These are phyloP conservation scores for Dendryphion nanum DNA, from an alignment of 2,329 filamentous ascomycete species.

Conservation along the genomic window DNA sequence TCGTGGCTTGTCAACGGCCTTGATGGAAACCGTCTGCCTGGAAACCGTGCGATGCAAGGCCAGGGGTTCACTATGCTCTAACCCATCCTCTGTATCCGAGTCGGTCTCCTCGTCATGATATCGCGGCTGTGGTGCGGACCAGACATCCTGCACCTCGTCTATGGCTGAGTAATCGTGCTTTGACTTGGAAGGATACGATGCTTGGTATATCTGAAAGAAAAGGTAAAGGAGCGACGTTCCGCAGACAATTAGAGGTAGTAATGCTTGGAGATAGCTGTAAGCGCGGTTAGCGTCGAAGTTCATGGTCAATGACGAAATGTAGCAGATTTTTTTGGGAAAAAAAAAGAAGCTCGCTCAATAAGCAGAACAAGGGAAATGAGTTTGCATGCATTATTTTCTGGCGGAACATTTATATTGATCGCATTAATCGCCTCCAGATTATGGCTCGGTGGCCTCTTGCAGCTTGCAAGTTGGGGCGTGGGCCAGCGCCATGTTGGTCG, in stretches of 20 bases:
- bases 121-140: constrained; percentile 31
- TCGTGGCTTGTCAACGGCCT: constrained; percentile 73
- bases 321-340: no score
- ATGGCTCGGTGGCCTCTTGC: no score
- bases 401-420: no score
- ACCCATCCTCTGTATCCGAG: constrained; percentile 57
- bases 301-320: no score
- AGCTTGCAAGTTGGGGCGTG: no score
- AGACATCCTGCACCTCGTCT: constrained; percentile 44
- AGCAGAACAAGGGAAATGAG: no score
- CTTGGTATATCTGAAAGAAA: constrained; percentile 55
- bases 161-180: constrained; percentile 59
- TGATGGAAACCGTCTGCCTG: constrained; percentile 50
- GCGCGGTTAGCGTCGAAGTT: no score
- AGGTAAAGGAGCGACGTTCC: constrained; percentile 69
- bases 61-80: constrained; percentile 55
- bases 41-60: constrained; percentile 56
- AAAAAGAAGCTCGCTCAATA: no score
- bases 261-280: constrained; percentile 71
- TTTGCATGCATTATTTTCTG: no score
- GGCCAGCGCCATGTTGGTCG: no score
- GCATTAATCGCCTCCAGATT: no score
- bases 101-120: constrained; percentile 38
- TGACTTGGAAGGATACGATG: constrained; percentile 54
- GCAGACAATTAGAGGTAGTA: constrained; percentile 74